phyloP scores from a whole-genome alignment of 768 basidiomycete species.

The Amanita pallidorosea region DNA sequence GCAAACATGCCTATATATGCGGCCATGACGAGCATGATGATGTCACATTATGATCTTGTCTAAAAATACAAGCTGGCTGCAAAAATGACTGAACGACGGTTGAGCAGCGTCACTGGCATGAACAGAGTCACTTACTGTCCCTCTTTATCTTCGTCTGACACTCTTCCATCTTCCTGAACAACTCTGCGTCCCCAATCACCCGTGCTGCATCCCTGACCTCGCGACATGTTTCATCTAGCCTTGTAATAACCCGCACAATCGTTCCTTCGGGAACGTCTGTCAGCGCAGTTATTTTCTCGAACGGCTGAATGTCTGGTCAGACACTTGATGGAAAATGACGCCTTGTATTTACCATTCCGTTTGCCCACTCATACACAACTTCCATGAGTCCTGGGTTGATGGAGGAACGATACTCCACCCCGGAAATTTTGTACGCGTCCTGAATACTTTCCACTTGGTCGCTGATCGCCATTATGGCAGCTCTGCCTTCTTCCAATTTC shows the following conservation, averaged over 20 bases:
- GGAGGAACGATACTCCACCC: slow-evolving; percentile 65
- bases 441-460: slow-evolving; percentile 77
- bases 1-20: slow-evolving; percentile 4
- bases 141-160: slow-evolving; percentile 89
- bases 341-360: slow-evolving; percentile 75
- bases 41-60: slow-evolving; percentile 1
- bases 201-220: slow-evolving; percentile 96
- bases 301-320: slow-evolving; percentile 48
- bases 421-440: slow-evolving; percentile 64
- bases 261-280: slow-evolving; percentile 97
- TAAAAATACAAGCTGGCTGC: slow-evolving; percentile 85
- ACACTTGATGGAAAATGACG: neutral
- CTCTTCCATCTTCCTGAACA: slow-evolving; percentile 98
- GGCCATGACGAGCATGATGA: slow-evolving; percentile 1
- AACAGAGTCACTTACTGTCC: slow-evolving; percentile 61
- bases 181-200: slow-evolving; percentile 90
- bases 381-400: slow-evolving; percentile 91
- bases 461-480: slow-evolving; percentile 65
- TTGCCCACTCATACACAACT: slow-evolving; percentile 99
- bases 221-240: slow-evolving; percentile 92
- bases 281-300: slow-evolving; percentile 84
- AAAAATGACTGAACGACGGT: slow-evolving; percentile 53
- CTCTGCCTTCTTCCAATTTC: slow-evolving; percentile 71
- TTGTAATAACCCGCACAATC: slow-evolving; percentile 91
- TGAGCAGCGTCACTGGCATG: neutral